These are phyloP conservation scores for Panicum virgatum DNA, from an alignment of 202 grass and related monocot species.

Conservation along the genomic window DNA sequence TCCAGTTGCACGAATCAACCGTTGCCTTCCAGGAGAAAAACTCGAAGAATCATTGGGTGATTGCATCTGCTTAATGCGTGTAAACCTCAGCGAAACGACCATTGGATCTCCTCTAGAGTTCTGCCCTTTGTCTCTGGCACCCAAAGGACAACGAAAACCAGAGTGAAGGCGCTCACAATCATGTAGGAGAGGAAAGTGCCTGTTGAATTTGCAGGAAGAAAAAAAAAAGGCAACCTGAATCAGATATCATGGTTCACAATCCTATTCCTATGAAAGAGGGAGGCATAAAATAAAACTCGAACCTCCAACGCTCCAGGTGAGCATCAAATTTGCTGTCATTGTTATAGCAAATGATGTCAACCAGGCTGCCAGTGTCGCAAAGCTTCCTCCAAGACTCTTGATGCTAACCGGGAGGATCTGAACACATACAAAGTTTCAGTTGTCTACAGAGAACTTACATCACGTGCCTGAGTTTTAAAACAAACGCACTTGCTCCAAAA, in stretches of 20 bases:
- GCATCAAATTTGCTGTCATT: slow-evolving; percentile 90
- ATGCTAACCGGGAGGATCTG: slow-evolving; percentile 95
- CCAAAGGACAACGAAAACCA: slow-evolving; percentile 83
- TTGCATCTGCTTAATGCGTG: background rate
- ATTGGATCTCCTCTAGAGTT: slow-evolving; percentile 94
- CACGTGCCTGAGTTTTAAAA: background rate
- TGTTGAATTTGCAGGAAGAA: slow-evolving; percentile 27
- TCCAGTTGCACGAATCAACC: background rate
- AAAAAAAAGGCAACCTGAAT: background rate
- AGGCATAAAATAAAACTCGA: background rate
- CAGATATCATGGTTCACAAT: slow-evolving; percentile 8
- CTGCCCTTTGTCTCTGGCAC: slow-evolving; percentile 92
- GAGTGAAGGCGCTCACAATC: slow-evolving; percentile 59
- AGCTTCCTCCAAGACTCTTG: slow-evolving; percentile 85
- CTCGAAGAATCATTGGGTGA: background rate
- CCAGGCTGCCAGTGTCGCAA: slow-evolving; percentile 89
- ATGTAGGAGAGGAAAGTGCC: slow-evolving; percentile 83
- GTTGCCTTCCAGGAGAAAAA: slow-evolving; percentile 6
- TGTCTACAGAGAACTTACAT: background rate
- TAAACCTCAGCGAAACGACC: slow-evolving; percentile 67
- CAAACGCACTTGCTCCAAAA: background rate
- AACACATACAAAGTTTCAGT: slow-evolving; percentile 7
- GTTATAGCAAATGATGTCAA: slow-evolving; percentile 77
- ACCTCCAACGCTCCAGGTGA: slow-evolving; percentile 94
- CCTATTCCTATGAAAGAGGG: background rate